A percentile compares a stretch with the other conserved stretches of the same genome.
Conservation (phyloP, 2,329 filamentous ascomycete species). For the Aspergillus cejpii region DNA sequence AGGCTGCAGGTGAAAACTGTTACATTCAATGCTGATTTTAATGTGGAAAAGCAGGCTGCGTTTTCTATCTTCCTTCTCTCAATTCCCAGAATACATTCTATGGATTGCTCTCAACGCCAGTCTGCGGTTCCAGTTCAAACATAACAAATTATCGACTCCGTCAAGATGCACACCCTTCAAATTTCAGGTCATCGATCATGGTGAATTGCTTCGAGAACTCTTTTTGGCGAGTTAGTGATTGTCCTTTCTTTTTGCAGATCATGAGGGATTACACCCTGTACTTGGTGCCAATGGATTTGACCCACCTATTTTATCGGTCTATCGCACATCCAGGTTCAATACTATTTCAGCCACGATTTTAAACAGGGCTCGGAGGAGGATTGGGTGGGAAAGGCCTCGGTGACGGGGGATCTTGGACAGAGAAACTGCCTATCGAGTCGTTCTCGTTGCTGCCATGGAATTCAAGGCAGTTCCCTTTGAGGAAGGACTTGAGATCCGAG, state of each 20-base stretch:
- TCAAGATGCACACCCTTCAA: background rate
- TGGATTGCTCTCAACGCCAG: background rate
- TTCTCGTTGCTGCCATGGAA: background rate
- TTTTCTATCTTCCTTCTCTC: background rate
- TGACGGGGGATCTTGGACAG: conserved; percentile 24
- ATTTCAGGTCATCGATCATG: background rate
- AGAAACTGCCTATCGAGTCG: conserved; percentile 4
- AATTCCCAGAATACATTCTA: background rate
- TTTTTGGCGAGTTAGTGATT: background rate
- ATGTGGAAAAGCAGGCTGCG: background rate
- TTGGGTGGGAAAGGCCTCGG: conserved; percentile 35
- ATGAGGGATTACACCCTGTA: too few relatives aligned
- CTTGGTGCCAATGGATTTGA: background rate
- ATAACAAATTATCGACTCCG: background rate
- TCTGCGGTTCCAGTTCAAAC: background rate
- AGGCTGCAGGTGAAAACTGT: background rate
- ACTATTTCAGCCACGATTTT: conserved; percentile 1
- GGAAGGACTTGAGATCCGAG: background rate
- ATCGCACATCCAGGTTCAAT: background rate
- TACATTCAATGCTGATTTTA: background rate
- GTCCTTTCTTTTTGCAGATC: too few relatives aligned
- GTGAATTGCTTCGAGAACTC: background rate
- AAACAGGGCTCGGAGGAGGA: conserved; percentile 37
- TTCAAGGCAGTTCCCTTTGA: background rate
- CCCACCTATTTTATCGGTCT: background rate